phyloP scores from a whole-genome alignment of 2,329 filamentous ascomycete species.

The Aaosphaeria arxii region DNA sequence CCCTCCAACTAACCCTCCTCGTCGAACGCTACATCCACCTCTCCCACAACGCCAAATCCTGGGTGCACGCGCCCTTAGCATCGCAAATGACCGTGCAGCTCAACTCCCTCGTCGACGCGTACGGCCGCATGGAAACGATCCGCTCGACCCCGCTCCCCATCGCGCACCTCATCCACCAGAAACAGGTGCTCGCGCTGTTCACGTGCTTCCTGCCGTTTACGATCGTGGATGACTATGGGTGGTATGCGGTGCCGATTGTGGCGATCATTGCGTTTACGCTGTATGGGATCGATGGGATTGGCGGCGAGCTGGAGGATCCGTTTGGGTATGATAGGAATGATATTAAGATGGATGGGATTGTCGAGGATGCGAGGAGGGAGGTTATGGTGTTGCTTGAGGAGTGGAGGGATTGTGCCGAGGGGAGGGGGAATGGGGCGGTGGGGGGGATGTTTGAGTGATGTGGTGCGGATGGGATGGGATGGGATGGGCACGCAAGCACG shows the following conservation, averaged over 20 bases:
- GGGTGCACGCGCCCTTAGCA: constrained; percentile 60
- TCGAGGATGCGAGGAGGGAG: constrained; percentile 59
- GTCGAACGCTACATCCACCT: constrained; percentile 60
- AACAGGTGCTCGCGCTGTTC: constrained; percentile 62
- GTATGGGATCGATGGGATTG: constrained; percentile 64
- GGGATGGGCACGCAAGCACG: too few relatives aligned
- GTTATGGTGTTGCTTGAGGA: constrained; percentile 57
- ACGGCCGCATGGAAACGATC: constrained; percentile 64
- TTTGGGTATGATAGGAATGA: constrained; percentile 65
- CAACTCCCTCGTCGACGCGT: constrained; percentile 56
- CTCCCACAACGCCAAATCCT: constrained; percentile 50
- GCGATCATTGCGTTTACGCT: constrained; percentile 61
- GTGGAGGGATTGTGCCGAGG: constrained; percentile 47
- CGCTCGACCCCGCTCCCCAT: constrained; percentile 62
- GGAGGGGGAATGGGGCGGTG: constrained; percentile 11
- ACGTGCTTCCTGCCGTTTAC: constrained; percentile 61
- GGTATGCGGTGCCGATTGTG: constrained; percentile 60
- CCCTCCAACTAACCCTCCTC: constrained; percentile 59
- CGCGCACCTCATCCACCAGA: constrained; percentile 63
- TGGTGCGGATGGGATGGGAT: background rate
- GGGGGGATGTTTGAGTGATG: constrained; percentile 33
- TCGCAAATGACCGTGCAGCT: constrained; percentile 58
- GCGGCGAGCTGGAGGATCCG: constrained; percentile 62
- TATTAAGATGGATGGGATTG: constrained; percentile 66
- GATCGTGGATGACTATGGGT: constrained; percentile 61